Percentiles rank a stretch among this genome's conserved stretches.
phyloP scores from a whole-genome alignment of 2,329 filamentous ascomycete species.

The Fusarium agapanthi region DNA sequence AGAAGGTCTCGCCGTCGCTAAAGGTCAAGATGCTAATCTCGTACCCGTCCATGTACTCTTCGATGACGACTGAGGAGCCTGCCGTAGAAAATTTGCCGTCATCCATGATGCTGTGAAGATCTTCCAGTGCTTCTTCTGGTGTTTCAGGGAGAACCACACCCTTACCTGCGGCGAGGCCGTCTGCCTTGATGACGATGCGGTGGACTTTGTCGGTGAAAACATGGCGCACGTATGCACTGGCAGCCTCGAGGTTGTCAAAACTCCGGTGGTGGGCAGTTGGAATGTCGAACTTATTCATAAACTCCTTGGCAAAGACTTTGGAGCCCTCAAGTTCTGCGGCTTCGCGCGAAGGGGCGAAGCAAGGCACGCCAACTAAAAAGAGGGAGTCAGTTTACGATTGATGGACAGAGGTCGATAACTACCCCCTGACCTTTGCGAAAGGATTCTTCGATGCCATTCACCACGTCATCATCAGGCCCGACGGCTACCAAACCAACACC shows the following conservation, averaged over 20 bases:
- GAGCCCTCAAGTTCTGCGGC: slow-evolving; percentile 80
- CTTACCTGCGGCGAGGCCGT: slow-evolving; percentile 79
- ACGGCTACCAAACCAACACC: slow-evolving; percentile 75
- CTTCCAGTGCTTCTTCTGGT: slow-evolving; percentile 69
- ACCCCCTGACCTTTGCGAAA: slow-evolving; percentile 53
- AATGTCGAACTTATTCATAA: slow-evolving; percentile 77
- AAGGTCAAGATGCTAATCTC: slow-evolving; percentile 75
- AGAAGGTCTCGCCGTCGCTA: slow-evolving; percentile 71
- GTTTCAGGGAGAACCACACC: slow-evolving; percentile 54
- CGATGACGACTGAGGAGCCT: slow-evolving; percentile 75
- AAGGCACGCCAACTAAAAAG: slow-evolving; percentile 63
- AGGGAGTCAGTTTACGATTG: neutral
- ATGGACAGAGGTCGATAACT: neutral
- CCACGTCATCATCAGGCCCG: slow-evolving; percentile 77
- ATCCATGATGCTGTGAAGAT: slow-evolving; percentile 74
- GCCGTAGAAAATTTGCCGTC: slow-evolving; percentile 71
- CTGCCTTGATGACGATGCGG: slow-evolving; percentile 77
- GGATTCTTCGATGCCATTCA: slow-evolving; percentile 76
- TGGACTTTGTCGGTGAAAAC: slow-evolving; percentile 52
- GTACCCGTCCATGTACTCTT: slow-evolving; percentile 75
- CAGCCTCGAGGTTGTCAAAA: slow-evolving; percentile 69
- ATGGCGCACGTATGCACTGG: slow-evolving; percentile 68
- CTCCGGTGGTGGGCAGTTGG: slow-evolving; percentile 78
- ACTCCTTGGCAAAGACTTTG: slow-evolving; percentile 82
- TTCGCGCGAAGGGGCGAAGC: slow-evolving; percentile 74